phyloP scores from a whole-genome alignment of 129 eudicot species.

The Apium graveolens region DNA sequence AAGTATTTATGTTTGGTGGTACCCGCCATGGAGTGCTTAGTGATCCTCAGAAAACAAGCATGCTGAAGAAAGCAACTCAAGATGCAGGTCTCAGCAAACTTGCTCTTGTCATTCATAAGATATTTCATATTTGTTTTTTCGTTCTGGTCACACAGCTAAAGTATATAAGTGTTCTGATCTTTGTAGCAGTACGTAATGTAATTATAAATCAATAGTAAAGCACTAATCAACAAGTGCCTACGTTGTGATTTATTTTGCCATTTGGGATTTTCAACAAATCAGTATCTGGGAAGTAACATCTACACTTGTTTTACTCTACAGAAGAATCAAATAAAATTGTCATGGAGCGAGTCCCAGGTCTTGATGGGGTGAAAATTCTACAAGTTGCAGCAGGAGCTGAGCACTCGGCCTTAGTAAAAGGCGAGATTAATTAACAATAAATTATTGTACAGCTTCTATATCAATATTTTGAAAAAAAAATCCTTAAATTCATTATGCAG shows the following conservation, averaged over 20 bases:
- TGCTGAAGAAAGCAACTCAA: conserved; percentile 20
- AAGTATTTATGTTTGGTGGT: conserved; percentile 64
- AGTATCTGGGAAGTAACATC: not conserved
- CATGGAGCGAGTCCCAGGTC: conserved; percentile 27
- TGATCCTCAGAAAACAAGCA: conserved; percentile 27
- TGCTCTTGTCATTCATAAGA: not conserved
- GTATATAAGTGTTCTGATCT: not conserved
- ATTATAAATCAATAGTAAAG: not conserved
- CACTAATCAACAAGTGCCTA: not conserved
- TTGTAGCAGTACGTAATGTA: not conserved
- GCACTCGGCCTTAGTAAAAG: conserved; percentile 79
- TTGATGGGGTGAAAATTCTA: conserved; percentile 31
- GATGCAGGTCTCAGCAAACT: conserved; percentile 11
- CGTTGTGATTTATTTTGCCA: not conserved
- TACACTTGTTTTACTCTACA: conserved; percentile 3
- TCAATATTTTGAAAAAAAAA: not conserved
- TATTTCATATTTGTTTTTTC: not conserved
- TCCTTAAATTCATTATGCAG: conserved; percentile 25
- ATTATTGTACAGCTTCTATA: not conserved
- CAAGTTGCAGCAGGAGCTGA: conserved; percentile 91
- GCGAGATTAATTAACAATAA: conserved; percentile 19
- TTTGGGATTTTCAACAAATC: not conserved
- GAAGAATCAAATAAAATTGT: conserved; percentile 28
- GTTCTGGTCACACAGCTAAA: not conserved
- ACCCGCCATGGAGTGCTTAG: conserved; percentile 50